Base-by-base conservation (phyloP, 2,329 filamentous ascomycete species). In the Hirsutella thompsonii region DNA sequence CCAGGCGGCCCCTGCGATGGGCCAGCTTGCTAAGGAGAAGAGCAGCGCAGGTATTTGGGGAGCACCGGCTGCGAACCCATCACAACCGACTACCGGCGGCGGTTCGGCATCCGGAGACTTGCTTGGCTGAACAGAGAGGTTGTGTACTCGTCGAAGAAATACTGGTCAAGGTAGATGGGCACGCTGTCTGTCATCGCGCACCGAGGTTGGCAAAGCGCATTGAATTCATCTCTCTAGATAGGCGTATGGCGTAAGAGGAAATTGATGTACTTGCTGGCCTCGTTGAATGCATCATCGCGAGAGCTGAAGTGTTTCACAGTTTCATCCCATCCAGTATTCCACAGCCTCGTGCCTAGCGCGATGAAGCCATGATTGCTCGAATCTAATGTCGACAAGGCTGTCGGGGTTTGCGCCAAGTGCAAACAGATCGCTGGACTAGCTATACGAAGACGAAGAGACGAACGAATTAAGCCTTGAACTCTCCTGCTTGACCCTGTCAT, bases 21-120 rank as follows among this genome's bases (percentile, higher is more conserved):
- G 88, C 23, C 89, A 94, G 59, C 77, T 98, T 61, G 90, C 89
- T n/a, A 95, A 95, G 69, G 88, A 95, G 64, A 95, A 96, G 72
- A 92, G 88, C 44, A 88, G 81, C 52, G 88, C 89, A 14, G 88
- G 89, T 8, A 86, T 98, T 47, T 98, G 93, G 88, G 92, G 90
- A 16, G 75, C 84, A 1, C 72, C 82, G 14, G 69, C 78, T 37
- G 47, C 57, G 48, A 39, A 55, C 48, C 39, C 55, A 5, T 42
- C 52, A n/a, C 56, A 62, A 46, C 50, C 59, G 1, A 47, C 53
- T 4, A 49, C 49, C 39, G 50, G 50, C 38, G 45, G 52, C 41
- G 68, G 66, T 6, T 58, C 61, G 44, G 59, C 57, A 18, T 57
- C 72, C 37, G 66, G 67, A 42, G 70, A 74, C 53, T 52, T 74